These are phyloP conservation scores for Tillandsia leiboldiana DNA, from an alignment of 176 grass and related monocot species.

Conservation along the genomic window DNA sequence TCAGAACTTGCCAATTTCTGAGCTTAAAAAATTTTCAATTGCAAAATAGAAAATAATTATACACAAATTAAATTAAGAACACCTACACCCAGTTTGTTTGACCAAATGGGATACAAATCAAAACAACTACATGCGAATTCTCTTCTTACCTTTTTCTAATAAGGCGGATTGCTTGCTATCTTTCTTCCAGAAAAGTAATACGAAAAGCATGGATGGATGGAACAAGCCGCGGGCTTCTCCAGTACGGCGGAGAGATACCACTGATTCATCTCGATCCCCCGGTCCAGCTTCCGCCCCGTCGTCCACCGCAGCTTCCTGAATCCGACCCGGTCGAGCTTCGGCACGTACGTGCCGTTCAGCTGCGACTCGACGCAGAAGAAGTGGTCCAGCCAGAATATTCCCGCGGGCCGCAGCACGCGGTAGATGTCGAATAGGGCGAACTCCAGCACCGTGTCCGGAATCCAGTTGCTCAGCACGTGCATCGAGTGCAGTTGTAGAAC, in stretches of 20 bases:
- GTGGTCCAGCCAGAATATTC: conserved; percentile 49
- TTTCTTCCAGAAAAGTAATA: too few species aligned
- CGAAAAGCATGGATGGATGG: too few species aligned
- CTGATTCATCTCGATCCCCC: conserved; percentile 23
- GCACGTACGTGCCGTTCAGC: conserved; percentile 32
- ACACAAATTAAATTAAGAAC: too few species aligned
- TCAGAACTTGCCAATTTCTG: too few species aligned
- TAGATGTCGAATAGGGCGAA: conserved; percentile 48
- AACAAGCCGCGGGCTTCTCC: conserved; percentile 32
- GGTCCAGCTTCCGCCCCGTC: conserved; percentile 28
- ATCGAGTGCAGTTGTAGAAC: conserved; percentile 63
- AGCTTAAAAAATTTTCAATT: too few species aligned
- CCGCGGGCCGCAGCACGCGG: conserved; percentile 53
- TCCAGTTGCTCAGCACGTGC: conserved; percentile 46
- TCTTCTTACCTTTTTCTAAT: too few species aligned
- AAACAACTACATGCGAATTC: too few species aligned
- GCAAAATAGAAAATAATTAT: too few species aligned
- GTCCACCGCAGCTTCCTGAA: conserved; percentile 34
- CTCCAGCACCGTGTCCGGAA: conserved; percentile 38
- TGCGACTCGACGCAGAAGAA: conserved; percentile 35
- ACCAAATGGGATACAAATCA: too few species aligned
- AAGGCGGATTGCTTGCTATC: too few species aligned
- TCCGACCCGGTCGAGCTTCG: conserved; percentile 26
- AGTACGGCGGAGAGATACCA: conserved; percentile 44
- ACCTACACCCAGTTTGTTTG: too few species aligned